Base-by-base conservation (phyloP, 768 basidiomycete species). In the Nidula microcarpa region DNA sequence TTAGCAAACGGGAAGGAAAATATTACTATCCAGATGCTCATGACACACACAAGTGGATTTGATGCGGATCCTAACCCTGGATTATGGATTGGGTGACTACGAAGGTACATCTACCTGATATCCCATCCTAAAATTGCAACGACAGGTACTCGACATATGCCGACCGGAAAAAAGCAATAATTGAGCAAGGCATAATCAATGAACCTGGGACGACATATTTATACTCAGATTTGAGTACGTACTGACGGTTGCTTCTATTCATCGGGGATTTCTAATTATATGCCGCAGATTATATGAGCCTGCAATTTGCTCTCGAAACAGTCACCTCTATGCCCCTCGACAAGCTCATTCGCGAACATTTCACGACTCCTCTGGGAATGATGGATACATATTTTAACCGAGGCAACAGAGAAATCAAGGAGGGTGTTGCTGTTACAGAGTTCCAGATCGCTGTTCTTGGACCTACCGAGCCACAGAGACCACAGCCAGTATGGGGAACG, bases 1-100 rank as follows among this genome's bases (percentile, higher is more conserved):
- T 6, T 43, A 63, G 62, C 33, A 6, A 65, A 65, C 33, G 60
- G 62, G n/a, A 67, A 67, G 49, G 61, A 49, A 23, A 56, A 61
- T 48, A 56, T 67, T 6, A 67, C 64, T 1, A 65, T 67, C 9
- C 48, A 59, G 33, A 65, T 65, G 60, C 62, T 67, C 33, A 44
- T 67, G 8, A 67, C 65, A 14, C 65, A 67, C 45, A 67, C 64
- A 2, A 63, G 64, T 44, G 65, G 65, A 3, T 67, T 67, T 46
- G 62, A 62, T 36, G 58, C 62, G 9, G 65, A 65, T 53, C 65
- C 65, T 23, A 52, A 53, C 37, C 65, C 65, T 16, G 62, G 57
- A 16, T 56, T 67, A 7, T 62, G 61, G 61, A 53, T 55, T 33
- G 64, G 65, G 65, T 63, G 33, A 23, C 23, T 23, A 23, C 23